Evolutionary conservation across 2,329 filamentous ascomycete species (phyloP).

Genomic region (Alternaria ventricosa): DNA sequence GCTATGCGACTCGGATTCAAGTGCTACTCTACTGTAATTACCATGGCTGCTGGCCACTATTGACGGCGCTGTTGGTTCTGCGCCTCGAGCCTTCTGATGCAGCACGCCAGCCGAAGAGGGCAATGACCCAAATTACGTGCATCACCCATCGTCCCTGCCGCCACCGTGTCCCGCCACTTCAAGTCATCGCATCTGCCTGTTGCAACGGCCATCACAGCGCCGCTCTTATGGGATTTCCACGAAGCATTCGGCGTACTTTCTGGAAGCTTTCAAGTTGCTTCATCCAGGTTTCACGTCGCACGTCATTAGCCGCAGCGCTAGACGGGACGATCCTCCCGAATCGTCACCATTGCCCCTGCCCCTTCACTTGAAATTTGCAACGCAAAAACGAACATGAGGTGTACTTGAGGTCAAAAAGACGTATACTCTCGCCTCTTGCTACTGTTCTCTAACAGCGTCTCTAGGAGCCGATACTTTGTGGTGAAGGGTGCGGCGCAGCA

Average conservation of each 20-base stretch:
- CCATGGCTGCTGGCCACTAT: not conserved
- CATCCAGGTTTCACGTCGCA: slow-evolving; percentile 31
- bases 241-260: slow-evolving; percentile 4
- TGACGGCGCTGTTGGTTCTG: not conserved
- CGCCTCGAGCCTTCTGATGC: slow-evolving; percentile 13
- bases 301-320: slow-evolving; percentile 31
- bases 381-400: not conserved
- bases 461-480: not conserved
- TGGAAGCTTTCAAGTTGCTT: slow-evolving; percentile 26
- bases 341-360: slow-evolving; percentile 16
- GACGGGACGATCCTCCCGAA: slow-evolving; percentile 23
- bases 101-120: slow-evolving; percentile 26
- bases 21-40: not conserved
- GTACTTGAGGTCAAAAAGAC: not conserved
- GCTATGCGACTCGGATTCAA: not conserved
- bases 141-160: slow-evolving; percentile 6
- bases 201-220: not conserved
- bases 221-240: not conserved
- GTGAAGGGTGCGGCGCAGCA: not conserved
- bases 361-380: not conserved
- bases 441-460: not conserved
- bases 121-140: slow-evolving; percentile 17
- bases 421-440: not conserved
- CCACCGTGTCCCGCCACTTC: not conserved
- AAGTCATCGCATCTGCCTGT: not conserved